Evolutionary conservation across 176 grass and related monocot genomes (phyloP).

Genomic region (Avena eriantha): DNA sequence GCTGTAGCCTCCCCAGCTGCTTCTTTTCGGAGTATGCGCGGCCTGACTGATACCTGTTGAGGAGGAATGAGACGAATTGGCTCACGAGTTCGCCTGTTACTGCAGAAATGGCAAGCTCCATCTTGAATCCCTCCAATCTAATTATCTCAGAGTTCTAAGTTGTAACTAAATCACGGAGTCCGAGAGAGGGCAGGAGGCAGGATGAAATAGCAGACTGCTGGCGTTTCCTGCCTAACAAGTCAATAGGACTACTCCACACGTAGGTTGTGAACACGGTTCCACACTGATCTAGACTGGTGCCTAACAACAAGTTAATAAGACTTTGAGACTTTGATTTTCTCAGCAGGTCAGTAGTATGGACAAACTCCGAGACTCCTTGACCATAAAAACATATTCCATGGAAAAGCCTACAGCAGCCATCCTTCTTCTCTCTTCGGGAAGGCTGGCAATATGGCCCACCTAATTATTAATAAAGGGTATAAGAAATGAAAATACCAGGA

Average conservation of each 20-base stretch:
- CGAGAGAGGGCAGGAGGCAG: neutral
- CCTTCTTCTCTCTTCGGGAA: neutral
- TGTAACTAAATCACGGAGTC: neutral
- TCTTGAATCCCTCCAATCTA: neutral
- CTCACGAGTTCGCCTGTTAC: neutral
- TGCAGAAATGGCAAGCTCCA: neutral
- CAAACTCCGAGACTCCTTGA: too few relatives aligned
- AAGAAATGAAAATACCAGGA: neutral
- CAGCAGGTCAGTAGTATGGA: too few relatives aligned
- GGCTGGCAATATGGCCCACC: neutral
- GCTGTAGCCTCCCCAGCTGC: neutral
- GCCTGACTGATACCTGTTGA: neutral
- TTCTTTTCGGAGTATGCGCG: neutral
- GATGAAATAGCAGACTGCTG: neutral
- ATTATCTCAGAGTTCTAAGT: neutral
- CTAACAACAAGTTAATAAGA: too few relatives aligned
- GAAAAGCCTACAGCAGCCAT: neutral
- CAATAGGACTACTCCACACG: neutral
- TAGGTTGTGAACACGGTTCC: neutral
- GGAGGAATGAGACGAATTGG: conserved; percentile 5
- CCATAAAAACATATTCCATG: too few relatives aligned
- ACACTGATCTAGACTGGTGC: neutral
- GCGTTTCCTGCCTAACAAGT: neutral
- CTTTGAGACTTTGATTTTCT: too few relatives aligned
- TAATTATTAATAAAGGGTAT: neutral